Conservation (phyloP, 768 basidiomycete species). For the Coprinopsis sp. region DNA sequence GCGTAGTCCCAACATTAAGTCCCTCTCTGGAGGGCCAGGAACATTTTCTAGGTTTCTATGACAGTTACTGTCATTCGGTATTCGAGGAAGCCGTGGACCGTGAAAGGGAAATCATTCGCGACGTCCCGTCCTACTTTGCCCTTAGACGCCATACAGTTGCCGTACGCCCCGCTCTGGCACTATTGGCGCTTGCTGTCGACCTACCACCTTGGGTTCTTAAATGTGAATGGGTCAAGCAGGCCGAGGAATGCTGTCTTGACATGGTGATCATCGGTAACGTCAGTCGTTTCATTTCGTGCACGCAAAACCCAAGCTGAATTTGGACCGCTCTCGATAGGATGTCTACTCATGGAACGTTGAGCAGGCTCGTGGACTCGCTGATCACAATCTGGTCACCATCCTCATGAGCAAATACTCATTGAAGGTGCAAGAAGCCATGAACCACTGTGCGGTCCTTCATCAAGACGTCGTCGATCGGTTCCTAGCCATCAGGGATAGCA, state of each 20-base stretch:
- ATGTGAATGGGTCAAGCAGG: not conserved
- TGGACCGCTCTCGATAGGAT: not conserved
- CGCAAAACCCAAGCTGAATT: not conserved
- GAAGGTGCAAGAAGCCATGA: not conserved
- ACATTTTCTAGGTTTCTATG: not conserved
- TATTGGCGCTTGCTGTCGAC: not conserved
- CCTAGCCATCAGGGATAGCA: not conserved
- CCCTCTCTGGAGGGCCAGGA: not conserved
- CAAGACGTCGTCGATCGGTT: not conserved
- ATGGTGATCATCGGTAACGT: not conserved
- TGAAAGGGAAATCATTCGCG: not conserved
- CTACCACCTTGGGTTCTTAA: not conserved
- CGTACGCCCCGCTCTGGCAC: not conserved
- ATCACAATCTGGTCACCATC: not conserved
- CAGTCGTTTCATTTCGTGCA: not conserved
- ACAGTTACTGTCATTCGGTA: not conserved
- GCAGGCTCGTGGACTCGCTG: not conserved
- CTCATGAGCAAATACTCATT: not conserved
- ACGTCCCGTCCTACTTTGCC: not conserved
- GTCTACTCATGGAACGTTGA: not conserved
- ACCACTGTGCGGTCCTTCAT: not conserved
- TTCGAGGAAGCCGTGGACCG: not conserved
- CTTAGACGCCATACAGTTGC: not conserved
- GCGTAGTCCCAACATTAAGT: not conserved
- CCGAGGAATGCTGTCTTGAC: not conserved